Percentiles rank a stretch among this genome's conserved stretches.
Conservation (phyloP, 768 basidiomycete genomes). For the Pleurotus ostreatus region DNA sequence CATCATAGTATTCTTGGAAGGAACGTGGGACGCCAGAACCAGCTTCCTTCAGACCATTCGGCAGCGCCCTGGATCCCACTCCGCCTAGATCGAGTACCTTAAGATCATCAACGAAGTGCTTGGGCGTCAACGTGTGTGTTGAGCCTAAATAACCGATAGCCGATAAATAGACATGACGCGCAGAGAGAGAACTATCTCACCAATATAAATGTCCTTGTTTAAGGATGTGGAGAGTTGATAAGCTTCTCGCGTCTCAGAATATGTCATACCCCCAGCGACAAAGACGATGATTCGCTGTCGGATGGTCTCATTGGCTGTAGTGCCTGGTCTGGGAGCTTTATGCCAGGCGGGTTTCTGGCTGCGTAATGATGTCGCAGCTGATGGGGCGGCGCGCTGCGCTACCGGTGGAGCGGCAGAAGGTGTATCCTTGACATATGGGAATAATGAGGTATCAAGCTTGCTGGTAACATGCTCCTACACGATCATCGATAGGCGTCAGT, state of each 20-base stretch:
- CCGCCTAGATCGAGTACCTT: constrained; percentile 86
- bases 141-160: constrained; percentile 59
- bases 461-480: constrained; percentile 76
- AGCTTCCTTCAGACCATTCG: constrained; percentile 61
- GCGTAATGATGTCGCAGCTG: constrained; percentile 71
- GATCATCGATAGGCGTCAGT: constrained; percentile 3
- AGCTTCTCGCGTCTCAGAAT: constrained; percentile 88
- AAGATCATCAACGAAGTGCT: constrained; percentile 81
- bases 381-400: constrained; percentile 46
- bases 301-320: constrained; percentile 40
- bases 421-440: constrained; percentile 88
- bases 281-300: constrained; percentile 85
- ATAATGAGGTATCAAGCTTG: constrained; percentile 71
- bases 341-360: constrained; percentile 92
- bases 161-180: not conserved
- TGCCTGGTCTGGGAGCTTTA: constrained; percentile 58
- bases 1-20: constrained; percentile 77
- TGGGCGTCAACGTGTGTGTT: constrained; percentile 82
- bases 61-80: constrained; percentile 67
- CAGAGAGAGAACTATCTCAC: constrained; percentile 33
- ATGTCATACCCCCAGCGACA: constrained; percentile 92
- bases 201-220: constrained; percentile 90
- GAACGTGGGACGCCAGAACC: constrained; percentile 38
- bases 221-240: constrained; percentile 73
- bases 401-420: constrained; percentile 49